Evolutionary conservation across 139 green algal genomes (phyloP).

Genomic region (Nannochloris sp.): DNA sequence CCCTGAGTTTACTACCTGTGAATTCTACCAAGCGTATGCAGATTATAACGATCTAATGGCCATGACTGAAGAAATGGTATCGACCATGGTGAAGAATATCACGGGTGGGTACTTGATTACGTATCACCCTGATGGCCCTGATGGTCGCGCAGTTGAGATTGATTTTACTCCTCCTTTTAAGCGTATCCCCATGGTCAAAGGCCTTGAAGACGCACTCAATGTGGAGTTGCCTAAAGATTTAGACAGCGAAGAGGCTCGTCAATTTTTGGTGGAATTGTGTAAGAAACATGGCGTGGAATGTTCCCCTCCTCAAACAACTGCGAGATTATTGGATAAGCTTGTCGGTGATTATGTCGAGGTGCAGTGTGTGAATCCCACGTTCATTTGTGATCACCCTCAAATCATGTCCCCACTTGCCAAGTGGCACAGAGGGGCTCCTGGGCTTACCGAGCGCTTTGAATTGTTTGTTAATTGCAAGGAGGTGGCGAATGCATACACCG

Average conservation of each 20-base stretch:
- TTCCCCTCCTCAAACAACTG: slow-evolving; percentile 79
- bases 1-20: slow-evolving; percentile 98
- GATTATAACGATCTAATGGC: slow-evolving; percentile 98
- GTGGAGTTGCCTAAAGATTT: slow-evolving; percentile 68
- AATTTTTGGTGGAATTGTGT: slow-evolving; percentile 53
- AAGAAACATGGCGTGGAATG: slow-evolving; percentile 75
- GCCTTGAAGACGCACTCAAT: slow-evolving; percentile 70
- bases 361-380: slow-evolving; percentile 89
- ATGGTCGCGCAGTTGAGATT: slow-evolving; percentile 78
- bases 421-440: slow-evolving; percentile 74
- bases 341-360: slow-evolving; percentile 96
- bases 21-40: slow-evolving; percentile 97
- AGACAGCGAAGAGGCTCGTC: slow-evolving; percentile 56
- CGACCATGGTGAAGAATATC: slow-evolving; percentile 82
- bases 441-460: slow-evolving; percentile 98
- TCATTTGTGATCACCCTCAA: slow-evolving; percentile 99
- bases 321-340: slow-evolving; percentile 95
- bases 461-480: slow-evolving; percentile 97
- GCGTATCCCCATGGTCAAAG: slow-evolving; percentile 66
- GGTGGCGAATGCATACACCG: slow-evolving; percentile 98
- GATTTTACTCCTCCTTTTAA: slow-evolving; percentile 95
- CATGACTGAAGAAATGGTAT: slow-evolving; percentile 94
- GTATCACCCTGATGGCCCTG: slow-evolving; percentile 89
- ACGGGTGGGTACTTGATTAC: slow-evolving; percentile 88
- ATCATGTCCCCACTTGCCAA: slow-evolving; percentile 99